phyloP scores from a whole-genome alignment of 2,329 filamentous ascomycete genomes.

The Ciborinia camelliae region DNA sequence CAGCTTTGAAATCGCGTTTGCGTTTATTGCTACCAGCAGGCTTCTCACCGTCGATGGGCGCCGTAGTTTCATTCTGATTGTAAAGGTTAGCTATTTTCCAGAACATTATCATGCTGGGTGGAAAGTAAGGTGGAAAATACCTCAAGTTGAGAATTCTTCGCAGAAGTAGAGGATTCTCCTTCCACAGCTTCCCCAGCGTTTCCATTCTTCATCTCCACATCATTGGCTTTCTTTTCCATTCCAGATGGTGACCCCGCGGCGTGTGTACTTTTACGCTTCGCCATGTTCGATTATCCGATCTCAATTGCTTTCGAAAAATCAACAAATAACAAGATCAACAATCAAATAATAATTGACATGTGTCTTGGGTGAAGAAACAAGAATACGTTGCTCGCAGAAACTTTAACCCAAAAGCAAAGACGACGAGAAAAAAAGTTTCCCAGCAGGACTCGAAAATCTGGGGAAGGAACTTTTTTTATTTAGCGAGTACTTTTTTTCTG shows the following conservation, averaged over 20 bases:
- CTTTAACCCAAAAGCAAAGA: background rate
- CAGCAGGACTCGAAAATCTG: background rate
- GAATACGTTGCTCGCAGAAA: background rate
- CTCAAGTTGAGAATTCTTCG: background rate
- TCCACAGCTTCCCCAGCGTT: background rate
- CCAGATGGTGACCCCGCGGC: background rate
- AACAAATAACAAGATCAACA: background rate
- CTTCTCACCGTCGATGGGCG: background rate
- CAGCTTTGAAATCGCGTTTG: conserved; percentile 12
- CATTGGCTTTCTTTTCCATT: background rate
- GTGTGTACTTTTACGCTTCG: background rate
- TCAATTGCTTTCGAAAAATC: background rate
- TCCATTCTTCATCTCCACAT: background rate
- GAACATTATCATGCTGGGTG: background rate
- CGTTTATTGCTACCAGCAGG: conserved; percentile 9
- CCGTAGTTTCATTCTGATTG: background rate
- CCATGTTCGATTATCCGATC: background rate
- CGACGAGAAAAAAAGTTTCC: conserved; percentile 5
- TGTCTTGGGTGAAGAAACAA: background rate
- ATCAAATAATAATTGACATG: no score
- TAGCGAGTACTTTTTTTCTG: conserved; percentile 22
- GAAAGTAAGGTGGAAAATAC: background rate
- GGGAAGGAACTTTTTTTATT: conserved; percentile 20
- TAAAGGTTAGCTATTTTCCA: conserved; percentile 3
- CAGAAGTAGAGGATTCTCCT: background rate